These are phyloP conservation scores for Sporisorium sorghi DNA, from an alignment of 1,284 basidiomycete genomes.

Conservation along the genomic window DNA sequence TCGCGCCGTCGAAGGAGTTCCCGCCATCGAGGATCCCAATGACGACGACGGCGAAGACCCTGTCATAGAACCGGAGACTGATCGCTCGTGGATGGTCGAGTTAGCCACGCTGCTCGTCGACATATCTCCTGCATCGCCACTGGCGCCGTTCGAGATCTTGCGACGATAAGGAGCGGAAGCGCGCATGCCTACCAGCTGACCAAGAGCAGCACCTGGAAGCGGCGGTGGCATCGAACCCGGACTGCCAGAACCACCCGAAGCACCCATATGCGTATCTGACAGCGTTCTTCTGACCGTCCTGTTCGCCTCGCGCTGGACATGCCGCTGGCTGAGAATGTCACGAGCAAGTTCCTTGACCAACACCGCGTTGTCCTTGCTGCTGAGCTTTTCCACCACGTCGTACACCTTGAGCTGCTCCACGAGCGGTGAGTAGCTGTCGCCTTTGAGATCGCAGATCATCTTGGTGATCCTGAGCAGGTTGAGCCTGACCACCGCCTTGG, in stretches of 20 bases:
- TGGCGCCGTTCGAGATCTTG: constrained; percentile 43
- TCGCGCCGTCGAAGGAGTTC: constrained; percentile 21
- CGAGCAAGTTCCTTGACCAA: constrained; percentile 74
- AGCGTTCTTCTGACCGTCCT: constrained; percentile 43
- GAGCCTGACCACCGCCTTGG: constrained; percentile 87
- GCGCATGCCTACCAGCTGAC: constrained; percentile 33
- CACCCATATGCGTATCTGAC: constrained; percentile 44
- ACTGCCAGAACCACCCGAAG: constrained; percentile 11
- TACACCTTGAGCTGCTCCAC: constrained; percentile 57
- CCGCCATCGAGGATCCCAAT: constrained; percentile 8
- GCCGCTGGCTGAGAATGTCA: constrained; percentile 52
- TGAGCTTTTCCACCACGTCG: constrained; percentile 55
- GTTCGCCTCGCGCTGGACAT: constrained; percentile 21
- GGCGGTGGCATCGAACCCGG: constrained; percentile 25
- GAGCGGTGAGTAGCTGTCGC: constrained; percentile 72
- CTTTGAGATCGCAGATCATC: constrained; percentile 82
- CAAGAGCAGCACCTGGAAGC: constrained; percentile 16
- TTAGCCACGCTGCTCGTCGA: constrained; percentile 28
- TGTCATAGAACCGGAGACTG: constrained; percentile 20
- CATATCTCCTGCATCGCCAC: constrained; percentile 21
- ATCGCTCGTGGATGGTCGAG: constrained; percentile 43
- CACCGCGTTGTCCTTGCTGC: constrained; percentile 54
- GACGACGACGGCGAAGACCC: constrained; percentile 23
- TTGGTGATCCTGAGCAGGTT: constrained; percentile 88
- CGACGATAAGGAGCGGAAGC: constrained; percentile 46